phyloP scores from a whole-genome alignment of 176 grass and related monocot genomes.

The Avena atlantica region DNA sequence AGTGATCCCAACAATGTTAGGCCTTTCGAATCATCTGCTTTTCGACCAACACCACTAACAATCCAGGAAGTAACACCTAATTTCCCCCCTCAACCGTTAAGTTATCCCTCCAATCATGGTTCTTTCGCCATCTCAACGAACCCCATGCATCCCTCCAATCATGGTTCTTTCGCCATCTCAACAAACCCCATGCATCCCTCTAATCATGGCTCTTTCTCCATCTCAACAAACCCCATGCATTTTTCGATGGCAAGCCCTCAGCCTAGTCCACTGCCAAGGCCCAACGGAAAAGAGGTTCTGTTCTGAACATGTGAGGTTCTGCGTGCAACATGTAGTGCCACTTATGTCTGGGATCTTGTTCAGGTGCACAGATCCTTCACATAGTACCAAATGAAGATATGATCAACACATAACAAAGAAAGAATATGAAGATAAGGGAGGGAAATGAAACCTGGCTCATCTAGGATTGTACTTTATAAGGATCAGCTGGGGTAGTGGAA shows the following conservation, averaged over 20 bases:
- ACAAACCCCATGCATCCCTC: slow-evolving; percentile 27
- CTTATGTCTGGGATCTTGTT: slow-evolving; percentile 27
- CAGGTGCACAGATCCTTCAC: slow-evolving; percentile 13
- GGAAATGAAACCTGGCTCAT: neutral
- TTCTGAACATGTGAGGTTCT: slow-evolving; percentile 20
- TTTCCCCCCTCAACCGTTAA: slow-evolving; percentile 40
- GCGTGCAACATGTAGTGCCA: neutral
- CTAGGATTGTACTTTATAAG: neutral
- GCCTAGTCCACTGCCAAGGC: slow-evolving; percentile 51
- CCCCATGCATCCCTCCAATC: slow-evolving; percentile 28
- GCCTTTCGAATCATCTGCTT: slow-evolving; percentile 49
- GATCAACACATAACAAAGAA: neutral
- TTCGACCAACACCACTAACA: slow-evolving; percentile 45
- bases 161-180: slow-evolving; percentile 34
- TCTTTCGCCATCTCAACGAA: slow-evolving; percentile 34
- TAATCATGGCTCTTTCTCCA: slow-evolving; percentile 35
- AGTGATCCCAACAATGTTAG: slow-evolving; percentile 50
- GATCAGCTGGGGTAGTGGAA: slow-evolving; percentile 8
- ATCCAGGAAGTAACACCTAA: slow-evolving; percentile 51
- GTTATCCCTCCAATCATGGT: slow-evolving; percentile 38
- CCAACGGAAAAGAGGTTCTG: slow-evolving; percentile 55
- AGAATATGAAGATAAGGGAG: neutral
- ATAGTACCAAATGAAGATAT: slow-evolving; percentile 1
- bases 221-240: slow-evolving; percentile 38
- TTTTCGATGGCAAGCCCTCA: slow-evolving; percentile 44